A percentile compares a stretch with the other conserved stretches of the same genome.
Evolutionary conservation across 441 rosid genomes (phyloP).

Genomic region (Syzygium malaccense): DNA sequence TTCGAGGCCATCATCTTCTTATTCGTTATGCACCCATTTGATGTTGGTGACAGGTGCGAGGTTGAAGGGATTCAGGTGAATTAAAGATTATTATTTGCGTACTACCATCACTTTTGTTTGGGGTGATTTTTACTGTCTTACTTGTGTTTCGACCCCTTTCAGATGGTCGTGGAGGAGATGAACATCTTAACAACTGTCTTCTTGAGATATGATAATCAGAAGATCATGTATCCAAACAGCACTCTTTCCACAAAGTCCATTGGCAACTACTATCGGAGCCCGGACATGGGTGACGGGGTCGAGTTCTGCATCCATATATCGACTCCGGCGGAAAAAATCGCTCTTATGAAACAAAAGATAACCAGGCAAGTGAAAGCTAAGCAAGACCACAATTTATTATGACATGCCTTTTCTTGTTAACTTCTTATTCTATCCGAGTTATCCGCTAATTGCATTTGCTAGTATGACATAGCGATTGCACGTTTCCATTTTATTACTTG

Average conservation of each 20-base stretch:
- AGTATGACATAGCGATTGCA: not conserved
- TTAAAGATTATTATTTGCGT: not conserved
- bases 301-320: slow-evolving; percentile 56
- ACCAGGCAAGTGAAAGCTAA: slow-evolving; percentile 21
- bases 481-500: not conserved
- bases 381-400: not conserved
- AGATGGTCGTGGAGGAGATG: slow-evolving; percentile 93
- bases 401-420: not conserved
- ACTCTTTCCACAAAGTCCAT: slow-evolving; percentile 59
- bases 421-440: not conserved
- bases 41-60: slow-evolving; percentile 79
- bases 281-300: slow-evolving; percentile 77
- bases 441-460: not conserved
- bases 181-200: slow-evolving; percentile 75
- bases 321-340: slow-evolving; percentile 65
- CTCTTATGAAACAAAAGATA: slow-evolving; percentile 45
- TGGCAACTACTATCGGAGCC: slow-evolving; percentile 67
- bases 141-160: not conserved
- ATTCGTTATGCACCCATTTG: slow-evolving; percentile 77
- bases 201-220: slow-evolving; percentile 64
- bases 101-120: not conserved
- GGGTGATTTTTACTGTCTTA: not conserved
- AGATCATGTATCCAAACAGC: slow-evolving; percentile 48
- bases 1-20: slow-evolving; percentile 78
- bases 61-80: slow-evolving; percentile 66